These are phyloP conservation scores for Fusarium proliferatum DNA, from an alignment of 2,329 filamentous ascomycete genomes.

Conservation along the genomic window DNA sequence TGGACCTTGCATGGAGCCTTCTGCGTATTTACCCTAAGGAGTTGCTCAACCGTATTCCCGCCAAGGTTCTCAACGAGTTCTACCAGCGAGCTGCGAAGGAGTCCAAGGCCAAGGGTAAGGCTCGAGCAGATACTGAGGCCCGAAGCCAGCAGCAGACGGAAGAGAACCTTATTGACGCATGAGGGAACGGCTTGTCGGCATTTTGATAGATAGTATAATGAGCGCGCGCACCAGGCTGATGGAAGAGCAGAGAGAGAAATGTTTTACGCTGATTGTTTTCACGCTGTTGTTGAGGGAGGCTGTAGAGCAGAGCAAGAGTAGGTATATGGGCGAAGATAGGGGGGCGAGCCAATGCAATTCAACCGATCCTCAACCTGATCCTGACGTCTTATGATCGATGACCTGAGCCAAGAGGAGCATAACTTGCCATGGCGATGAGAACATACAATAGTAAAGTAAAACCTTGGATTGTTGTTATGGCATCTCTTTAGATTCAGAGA, in stretches of 20 bases:
- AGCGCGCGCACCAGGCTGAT: constrained; percentile 36
- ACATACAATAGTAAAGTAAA: neutral
- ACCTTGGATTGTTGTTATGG: constrained; percentile 16
- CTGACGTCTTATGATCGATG: neutral
- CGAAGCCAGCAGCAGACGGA: constrained; percentile 59
- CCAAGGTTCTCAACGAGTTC: constrained; percentile 84
- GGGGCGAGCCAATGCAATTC: constrained; percentile 49
- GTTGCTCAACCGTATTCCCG: constrained; percentile 92
- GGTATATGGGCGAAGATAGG: constrained; percentile 46
- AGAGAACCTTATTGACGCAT: constrained; percentile 72
- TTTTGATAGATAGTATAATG: constrained; percentile 45
- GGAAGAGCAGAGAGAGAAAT: constrained; percentile 40
- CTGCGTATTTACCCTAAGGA: constrained; percentile 98
- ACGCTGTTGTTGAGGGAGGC: constrained; percentile 32
- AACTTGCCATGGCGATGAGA: constrained; percentile 31
- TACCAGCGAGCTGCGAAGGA: constrained; percentile 76
- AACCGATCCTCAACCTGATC: constrained; percentile 30
- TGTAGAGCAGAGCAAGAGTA: constrained; percentile 38
- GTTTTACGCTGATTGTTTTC: constrained; percentile 41
- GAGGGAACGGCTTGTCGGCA: constrained; percentile 37
- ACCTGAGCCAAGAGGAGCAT: neutral
- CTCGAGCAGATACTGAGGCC: constrained; percentile 55
- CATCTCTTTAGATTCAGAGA: neutral
- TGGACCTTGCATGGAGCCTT: constrained; percentile 96
- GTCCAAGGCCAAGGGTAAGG: constrained; percentile 71